Base-by-base conservation (phyloP, 768 basidiomycete genomes). In the Trametes punicea region DNA sequence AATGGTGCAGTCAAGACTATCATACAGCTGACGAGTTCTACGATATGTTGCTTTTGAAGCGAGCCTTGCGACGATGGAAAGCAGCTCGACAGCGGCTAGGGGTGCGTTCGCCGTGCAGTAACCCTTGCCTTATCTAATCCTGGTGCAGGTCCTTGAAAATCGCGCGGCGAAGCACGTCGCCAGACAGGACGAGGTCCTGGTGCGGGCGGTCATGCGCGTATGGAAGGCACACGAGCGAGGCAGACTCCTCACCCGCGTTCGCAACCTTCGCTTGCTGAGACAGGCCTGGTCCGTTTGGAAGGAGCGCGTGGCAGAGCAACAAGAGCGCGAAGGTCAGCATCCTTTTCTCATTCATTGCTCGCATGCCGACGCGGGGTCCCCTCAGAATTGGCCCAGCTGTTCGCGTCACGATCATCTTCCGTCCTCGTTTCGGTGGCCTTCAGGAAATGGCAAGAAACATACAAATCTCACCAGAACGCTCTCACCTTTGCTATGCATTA, bases 221-320 rank as follows among this genome's bases (percentile, higher is more conserved):
- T 87, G 87, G 87, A 85, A 79, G 62, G 83, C 87, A 20, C 80
- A 79, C 34, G 85, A 86, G 62, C 79, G 83, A 8, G 84, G 83
- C 27, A 73, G 69, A 46, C 73, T 83, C 26, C 73, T 89, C 10
- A 80, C 80, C 54, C 76, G 79, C 42, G 80, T 84, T 31, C 77
- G 74, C 49, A 67, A 71, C 4, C 58, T 74, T 18, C 75, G 81
- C 30, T 61, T 83, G 7, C 49, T 80, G 41, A 79, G 76, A 61
- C 69, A 69, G 38, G 69, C 72, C 1, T 82, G 81, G 77, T 63
- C 65, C 16, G 64, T 74, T 15, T 89, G 87, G 88, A 73, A 69
- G 56, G 67, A 64, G 47, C 75, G 73, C 18, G 60, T 84, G 50
- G 70, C 70, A 45, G 64, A 72, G 31, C 70, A 75, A 30, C 67